Percentiles rank a stretch among this genome's conserved stretches.
Evolutionary conservation across 805 yeast species (phyloP).

Genomic region (Metschnikowia reukaufii): DNA sequence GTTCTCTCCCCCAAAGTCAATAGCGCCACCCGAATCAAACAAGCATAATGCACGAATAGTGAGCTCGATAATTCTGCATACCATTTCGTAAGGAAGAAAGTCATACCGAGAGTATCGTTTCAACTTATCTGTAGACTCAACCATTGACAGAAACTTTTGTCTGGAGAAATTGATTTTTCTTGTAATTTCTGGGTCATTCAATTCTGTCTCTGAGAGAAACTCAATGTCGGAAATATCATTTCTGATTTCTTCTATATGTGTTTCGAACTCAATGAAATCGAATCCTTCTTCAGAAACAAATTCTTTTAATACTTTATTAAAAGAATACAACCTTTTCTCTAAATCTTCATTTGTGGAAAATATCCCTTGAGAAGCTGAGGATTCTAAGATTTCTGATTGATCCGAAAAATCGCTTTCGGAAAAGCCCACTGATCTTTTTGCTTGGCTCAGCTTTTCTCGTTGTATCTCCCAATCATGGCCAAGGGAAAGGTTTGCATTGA

Average conservation of each 20-base stretch:
- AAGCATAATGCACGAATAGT: not conserved
- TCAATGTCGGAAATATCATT: not conserved
- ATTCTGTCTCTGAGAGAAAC: not conserved
- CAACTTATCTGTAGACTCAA: not conserved
- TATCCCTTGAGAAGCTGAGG: no score
- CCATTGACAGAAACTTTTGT: not conserved
- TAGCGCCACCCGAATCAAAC: not conserved
- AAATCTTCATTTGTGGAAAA: not conserved
- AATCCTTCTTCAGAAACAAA: not conserved
- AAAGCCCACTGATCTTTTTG: no score
- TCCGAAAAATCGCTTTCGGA: no score
- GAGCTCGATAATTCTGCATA: not conserved
- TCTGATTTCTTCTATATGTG: not conserved
- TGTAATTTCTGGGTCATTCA: not conserved
- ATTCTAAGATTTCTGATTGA: no score
- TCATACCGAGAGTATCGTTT: constrained; percentile 1
- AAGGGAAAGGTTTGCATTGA: no score
- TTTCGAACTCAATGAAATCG: not conserved
- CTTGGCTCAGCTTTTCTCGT: no score
- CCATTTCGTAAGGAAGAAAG: not conserved
- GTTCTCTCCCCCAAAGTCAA: not conserved
- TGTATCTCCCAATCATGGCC: no score
- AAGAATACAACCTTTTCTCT: not conserved
- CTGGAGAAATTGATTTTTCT: not conserved
- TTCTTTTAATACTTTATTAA: not conserved